A percentile compares a stretch with the other conserved stretches of the same genome.
These are phyloP conservation scores for Patellifolia procumbens DNA, from an alignment of 179 eudicot genomes.

Conservation along the genomic window DNA sequence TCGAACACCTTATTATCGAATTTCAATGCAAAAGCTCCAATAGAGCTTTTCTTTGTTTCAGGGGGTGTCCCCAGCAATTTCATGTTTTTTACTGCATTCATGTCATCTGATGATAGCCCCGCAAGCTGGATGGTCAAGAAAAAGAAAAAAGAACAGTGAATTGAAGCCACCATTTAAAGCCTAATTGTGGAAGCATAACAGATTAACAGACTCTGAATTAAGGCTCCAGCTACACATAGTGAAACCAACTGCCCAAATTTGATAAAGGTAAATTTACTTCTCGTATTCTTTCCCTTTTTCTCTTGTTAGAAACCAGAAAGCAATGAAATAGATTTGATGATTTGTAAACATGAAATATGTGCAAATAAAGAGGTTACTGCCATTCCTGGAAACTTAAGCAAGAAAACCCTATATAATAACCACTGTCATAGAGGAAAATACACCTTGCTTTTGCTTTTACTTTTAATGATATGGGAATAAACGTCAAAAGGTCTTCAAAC, in stretches of 20 bases:
- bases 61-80: slow-evolving; percentile 72
- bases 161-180: neutral
- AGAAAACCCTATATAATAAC: neutral
- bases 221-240: neutral
- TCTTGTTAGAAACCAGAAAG: neutral
- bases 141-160: neutral
- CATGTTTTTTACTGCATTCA: slow-evolving; percentile 80
- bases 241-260: too few relatives aligned
- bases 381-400: neutral
- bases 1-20: slow-evolving; percentile 78
- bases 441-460: neutral
- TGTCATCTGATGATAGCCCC: slow-evolving; percentile 69
- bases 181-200: neutral
- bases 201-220: neutral
- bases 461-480: neutral
- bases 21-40: slow-evolving; percentile 65
- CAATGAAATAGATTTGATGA: neutral
- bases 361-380: neutral
- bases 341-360: neutral
- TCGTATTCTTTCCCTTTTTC: too few relatives aligned
- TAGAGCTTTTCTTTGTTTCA: slow-evolving; percentile 66
- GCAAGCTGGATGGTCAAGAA: slow-evolving; percentile 67
- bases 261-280: too few relatives aligned
- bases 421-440: neutral
- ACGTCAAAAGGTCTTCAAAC: neutral